Evolutionary conservation across 805 yeast genomes (phyloP), one percentile per base, ranked within the genome.

Genomic region (Ogataea ganodermae): DNA sequence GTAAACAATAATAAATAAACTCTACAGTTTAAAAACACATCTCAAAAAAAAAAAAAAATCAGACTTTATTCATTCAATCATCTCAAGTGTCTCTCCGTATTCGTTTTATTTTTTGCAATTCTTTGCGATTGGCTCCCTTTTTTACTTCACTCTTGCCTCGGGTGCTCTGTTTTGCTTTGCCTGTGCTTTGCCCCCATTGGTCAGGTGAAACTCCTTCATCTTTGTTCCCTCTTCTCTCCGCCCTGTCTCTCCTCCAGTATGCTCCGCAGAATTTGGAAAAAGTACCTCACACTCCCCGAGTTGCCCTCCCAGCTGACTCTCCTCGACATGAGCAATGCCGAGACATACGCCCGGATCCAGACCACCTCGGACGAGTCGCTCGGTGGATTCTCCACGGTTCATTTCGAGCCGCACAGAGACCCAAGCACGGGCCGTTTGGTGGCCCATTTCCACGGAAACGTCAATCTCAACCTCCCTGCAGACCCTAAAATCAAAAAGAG

Each of bases 331-430:
- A 72, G 70, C 45, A 62, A 71, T n/a, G 71, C 81, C 1, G 63
- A 72, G 14, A 78, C 79, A 9, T 60, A 83, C 35, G 64, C 70
- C 8, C 71, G 75, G 26, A 66, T 86, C 16, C 66, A 86, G 51
- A 75, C 83, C 1, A 72, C 94, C 44, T 75, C 86, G 35, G 96
- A 88, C 66, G 75, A 80, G 56, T 89, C 86, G 43, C 70, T 88
- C 44, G 92, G 92, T 1, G 96, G 96, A 0, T 87, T 71, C 65
- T 83, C 91, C 35, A 80, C 87, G 3, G 68, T 55, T 1, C 48
- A 59, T 24, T 57, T 66, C 31, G 37, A 92, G 72, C 42, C 71
- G 70, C 56, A 69, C 79, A 41, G 80, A 73, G 51, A 53, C 6
- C 21, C 42, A 1, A 36, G 48, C 50, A 51, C 68, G 56, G 51